Evolutionary conservation across 176 grass and related monocot species (phyloP).

Genomic region (Musa beccarii): DNA sequence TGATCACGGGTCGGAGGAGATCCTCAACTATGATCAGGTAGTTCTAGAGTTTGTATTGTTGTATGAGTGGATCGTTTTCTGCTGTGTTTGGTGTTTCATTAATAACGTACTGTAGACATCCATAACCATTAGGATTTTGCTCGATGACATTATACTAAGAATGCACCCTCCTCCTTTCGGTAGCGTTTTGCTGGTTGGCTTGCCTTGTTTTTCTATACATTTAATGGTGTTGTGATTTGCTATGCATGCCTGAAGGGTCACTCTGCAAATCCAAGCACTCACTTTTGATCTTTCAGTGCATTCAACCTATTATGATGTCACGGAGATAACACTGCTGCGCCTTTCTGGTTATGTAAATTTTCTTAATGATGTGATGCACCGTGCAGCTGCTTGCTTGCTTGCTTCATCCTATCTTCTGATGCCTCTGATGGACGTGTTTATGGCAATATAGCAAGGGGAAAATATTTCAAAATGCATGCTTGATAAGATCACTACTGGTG

Average conservation of each 20-base stretch:
- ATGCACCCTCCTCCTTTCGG: background rate
- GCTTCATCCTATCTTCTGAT: background rate
- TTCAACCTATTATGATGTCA: background rate
- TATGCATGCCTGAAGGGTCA: background rate
- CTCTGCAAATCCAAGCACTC: background rate
- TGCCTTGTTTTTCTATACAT: background rate
- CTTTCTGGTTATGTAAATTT: no score
- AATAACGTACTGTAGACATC: background rate
- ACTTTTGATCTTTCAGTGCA: background rate
- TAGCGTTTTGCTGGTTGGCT: background rate
- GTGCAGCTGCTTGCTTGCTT: background rate
- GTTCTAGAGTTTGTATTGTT: background rate
- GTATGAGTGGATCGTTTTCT: background rate
- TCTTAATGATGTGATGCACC: background rate
- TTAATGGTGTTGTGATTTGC: background rate
- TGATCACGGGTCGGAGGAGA: constrained; percentile 12
- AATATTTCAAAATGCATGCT: background rate
- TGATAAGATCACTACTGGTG: background rate
- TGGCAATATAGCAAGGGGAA: background rate
- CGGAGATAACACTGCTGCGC: no score
- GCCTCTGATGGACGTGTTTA: background rate
- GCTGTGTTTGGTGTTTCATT: no score
- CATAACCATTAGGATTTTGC: background rate
- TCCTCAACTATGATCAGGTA: constrained; percentile 22
- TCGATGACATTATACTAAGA: background rate